Conservation (phyloP, 306 rosid species). For the Lathyrus sativus region DNA sequence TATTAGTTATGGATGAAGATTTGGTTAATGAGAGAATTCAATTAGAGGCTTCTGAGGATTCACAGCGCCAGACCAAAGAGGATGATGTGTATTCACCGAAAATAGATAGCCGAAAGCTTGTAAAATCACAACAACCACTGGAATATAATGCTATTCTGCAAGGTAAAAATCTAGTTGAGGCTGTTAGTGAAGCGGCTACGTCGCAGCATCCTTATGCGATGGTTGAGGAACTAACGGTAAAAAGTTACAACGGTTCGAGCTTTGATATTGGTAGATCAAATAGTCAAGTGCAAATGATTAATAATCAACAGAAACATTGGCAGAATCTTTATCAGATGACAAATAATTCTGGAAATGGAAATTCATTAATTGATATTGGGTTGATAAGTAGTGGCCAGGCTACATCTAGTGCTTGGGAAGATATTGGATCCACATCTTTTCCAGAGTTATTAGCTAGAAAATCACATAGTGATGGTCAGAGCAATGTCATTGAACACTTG, state of each 20-base stretch:
- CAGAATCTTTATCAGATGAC: conserved; percentile 66
- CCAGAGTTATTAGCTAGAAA: conserved; percentile 56
- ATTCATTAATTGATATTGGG: conserved; percentile 46
- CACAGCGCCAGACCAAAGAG: conserved; percentile 57
- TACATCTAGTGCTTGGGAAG: conserved; percentile 51
- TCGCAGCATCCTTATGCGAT: conserved; percentile 47
- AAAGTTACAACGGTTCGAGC: conserved; percentile 54
- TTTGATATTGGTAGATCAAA: conserved; percentile 68
- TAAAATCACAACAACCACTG: too few species aligned
- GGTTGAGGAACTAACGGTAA: conserved; percentile 70
- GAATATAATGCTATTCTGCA: too few species aligned
- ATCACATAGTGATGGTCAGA: conserved; percentile 49
- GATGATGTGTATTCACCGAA: conserved; percentile 43
- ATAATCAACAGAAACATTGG: conserved; percentile 57
- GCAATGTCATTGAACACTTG: conserved; percentile 54
- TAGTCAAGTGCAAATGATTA: conserved; percentile 50
- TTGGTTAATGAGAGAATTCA: conserved; percentile 55
- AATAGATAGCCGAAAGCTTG: conserved; percentile 40
- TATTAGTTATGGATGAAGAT: conserved; percentile 57
- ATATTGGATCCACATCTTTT: conserved; percentile 50
- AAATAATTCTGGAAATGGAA: conserved; percentile 66
- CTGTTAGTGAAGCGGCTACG: too few species aligned
- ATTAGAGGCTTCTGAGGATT: conserved; percentile 50
- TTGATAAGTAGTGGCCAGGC: conserved; percentile 53
- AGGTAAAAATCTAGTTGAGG: too few species aligned